Evolutionary conservation across 1,284 basidiomycete genomes (phyloP).

Genomic region (Microbotryum scabiosae): DNA sequence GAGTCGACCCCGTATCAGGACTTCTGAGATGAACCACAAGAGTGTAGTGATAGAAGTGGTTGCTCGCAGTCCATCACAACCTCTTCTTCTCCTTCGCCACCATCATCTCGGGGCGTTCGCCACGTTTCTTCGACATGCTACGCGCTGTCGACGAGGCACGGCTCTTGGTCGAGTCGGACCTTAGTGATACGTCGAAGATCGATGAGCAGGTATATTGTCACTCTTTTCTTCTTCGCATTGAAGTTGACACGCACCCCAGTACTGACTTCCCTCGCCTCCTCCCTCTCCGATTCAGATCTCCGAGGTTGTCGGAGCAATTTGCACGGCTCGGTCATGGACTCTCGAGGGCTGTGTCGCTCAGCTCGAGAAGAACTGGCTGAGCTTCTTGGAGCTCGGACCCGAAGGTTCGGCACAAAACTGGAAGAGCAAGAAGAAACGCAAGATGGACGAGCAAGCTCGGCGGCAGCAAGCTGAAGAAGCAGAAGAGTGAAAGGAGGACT

Average conservation of each 20-base stretch:
- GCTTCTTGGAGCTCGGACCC: slow-evolving; percentile 35
- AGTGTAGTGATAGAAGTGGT: no score
- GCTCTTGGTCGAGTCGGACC: slow-evolving; percentile 67
- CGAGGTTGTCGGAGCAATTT: slow-evolving; percentile 20
- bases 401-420: not conserved
- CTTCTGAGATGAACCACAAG: not conserved
- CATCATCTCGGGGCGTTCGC: slow-evolving; percentile 61
- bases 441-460: not conserved
- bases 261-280: not conserved
- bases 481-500: no score
- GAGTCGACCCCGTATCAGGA: not conserved
- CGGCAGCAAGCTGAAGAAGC: no score
- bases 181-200: slow-evolving; percentile 9
- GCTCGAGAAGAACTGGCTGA: slow-evolving; percentile 42
- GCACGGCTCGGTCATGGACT: slow-evolving; percentile 24
- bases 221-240: not conserved
- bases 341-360: slow-evolving; percentile 29
- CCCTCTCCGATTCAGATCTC: slow-evolving; percentile 28
- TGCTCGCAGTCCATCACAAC: slow-evolving; percentile 57
- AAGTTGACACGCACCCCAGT: not conserved
- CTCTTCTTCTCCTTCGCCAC: slow-evolving; percentile 68
- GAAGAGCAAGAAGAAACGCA: slow-evolving; percentile 9
- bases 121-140: slow-evolving; percentile 53
- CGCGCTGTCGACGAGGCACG: slow-evolving; percentile 52
- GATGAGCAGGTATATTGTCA: slow-evolving; percentile 14